Conservation (phyloP, 2,329 filamentous ascomycete species). For the Sporothrix globosa region DNA sequence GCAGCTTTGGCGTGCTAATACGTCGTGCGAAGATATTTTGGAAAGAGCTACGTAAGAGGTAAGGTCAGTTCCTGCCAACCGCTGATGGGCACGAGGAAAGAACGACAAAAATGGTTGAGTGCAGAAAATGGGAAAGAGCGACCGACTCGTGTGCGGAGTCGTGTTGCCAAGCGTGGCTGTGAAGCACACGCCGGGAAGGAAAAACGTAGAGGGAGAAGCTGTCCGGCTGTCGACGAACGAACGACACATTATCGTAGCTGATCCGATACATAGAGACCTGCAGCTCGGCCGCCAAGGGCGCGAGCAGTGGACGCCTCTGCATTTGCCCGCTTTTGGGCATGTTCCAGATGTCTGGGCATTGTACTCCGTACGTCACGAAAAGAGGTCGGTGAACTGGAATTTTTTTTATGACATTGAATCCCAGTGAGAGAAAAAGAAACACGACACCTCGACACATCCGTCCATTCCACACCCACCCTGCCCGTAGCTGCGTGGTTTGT, state of each 20-base stretch:
- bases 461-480: background rate
- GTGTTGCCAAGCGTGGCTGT: slow-evolving; percentile 36
- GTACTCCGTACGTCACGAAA: background rate
- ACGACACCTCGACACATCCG: background rate
- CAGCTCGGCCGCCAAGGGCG: background rate
- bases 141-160: background rate
- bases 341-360: slow-evolving; percentile 18
- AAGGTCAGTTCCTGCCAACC: too few relatives aligned
- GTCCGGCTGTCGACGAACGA: background rate
- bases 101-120: background rate
- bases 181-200: slow-evolving; percentile 6
- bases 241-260: background rate
- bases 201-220: background rate
- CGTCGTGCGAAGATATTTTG: slow-evolving; percentile 6
- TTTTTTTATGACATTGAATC: too few relatives aligned
- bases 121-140: background rate
- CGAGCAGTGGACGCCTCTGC: background rate
- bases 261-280: background rate
- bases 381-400: too few relatives aligned
- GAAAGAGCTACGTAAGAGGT: background rate
- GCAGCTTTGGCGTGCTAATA: slow-evolving; percentile 15
- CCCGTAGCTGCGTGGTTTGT: background rate
- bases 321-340: background rate
- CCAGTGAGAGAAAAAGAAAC: background rate
- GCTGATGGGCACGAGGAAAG: background rate